These are phyloP conservation scores for Beta macrorhiza DNA, from an alignment of 179 eudicot species.

Conservation along the genomic window DNA sequence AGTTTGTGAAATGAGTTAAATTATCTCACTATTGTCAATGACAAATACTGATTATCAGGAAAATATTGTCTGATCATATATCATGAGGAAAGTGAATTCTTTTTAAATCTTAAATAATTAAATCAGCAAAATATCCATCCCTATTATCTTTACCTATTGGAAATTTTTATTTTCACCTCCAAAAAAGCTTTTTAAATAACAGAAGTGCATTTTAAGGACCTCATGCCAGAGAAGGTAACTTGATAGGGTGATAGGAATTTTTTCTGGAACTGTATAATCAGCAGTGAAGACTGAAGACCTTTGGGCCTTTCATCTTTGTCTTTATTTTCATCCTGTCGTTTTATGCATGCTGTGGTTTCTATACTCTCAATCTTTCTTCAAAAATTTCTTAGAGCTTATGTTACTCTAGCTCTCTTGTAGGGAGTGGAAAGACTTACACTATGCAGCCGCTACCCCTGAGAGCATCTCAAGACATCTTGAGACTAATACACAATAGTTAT, in stretches of 20 bases:
- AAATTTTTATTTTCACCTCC: neutral
- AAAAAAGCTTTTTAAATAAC: neutral
- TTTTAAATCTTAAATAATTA: neutral
- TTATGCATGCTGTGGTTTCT: neutral
- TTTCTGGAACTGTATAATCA: neutral
- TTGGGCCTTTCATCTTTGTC: neutral
- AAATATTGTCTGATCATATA: neutral
- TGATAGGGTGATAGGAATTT: neutral
- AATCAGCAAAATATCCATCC: neutral
- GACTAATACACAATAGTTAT: slow-evolving; percentile 76
- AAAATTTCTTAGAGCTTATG: neutral
- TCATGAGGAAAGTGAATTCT: neutral
- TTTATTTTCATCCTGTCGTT: neutral
- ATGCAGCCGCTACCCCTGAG: slow-evolving; percentile 94
- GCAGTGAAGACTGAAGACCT: neutral
- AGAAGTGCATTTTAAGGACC: neutral
- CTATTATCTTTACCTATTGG: neutral
- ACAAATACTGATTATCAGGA: neutral
- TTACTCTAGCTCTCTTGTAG: slow-evolving; percentile 38
- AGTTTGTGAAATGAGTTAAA: neutral
- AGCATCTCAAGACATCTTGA: slow-evolving; percentile 83
- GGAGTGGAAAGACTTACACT: slow-evolving; percentile 96
- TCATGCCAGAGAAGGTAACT: neutral
- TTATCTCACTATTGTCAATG: neutral
- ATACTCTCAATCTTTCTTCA: neutral